These are phyloP conservation scores for Leccinum subtestaceum DNA, from an alignment of 768 basidiomycete species.

Conservation along the genomic window DNA sequence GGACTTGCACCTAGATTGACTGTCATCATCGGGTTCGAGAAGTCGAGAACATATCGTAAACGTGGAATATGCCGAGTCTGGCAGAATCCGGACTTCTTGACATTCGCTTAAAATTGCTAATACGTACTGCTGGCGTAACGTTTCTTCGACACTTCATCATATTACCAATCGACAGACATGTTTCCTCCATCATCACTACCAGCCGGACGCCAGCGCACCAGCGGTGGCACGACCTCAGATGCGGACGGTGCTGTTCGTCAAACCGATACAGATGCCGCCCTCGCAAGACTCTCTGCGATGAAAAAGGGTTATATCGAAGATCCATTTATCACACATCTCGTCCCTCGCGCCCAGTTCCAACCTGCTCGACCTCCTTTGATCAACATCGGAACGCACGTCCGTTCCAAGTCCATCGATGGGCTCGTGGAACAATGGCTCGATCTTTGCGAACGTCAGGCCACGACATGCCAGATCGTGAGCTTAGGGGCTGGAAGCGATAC, in stretches of 20 bases:
- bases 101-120: not conserved
- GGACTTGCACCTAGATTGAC: not conserved
- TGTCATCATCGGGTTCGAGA: too few relatives aligned
- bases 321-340: conserved; percentile 64
- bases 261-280: conserved; percentile 80
- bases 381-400: conserved; percentile 91
- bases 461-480: conserved; percentile 82
- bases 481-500: conserved; percentile 96
- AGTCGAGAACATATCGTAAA: too few relatives aligned
- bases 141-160: too few relatives aligned
- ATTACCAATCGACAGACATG: not conserved
- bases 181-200: conserved; percentile 12
- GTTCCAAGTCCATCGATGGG: conserved; percentile 75
- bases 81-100: not conserved
- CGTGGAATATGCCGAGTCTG: not conserved
- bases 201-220: conserved; percentile 15
- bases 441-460: conserved; percentile 40
- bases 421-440: conserved; percentile 68
- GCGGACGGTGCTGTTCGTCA: conserved; percentile 63
- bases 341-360: conserved; percentile 63
- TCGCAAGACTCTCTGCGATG: conserved; percentile 84
- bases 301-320: conserved; percentile 78
- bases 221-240: conserved; percentile 31
- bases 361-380: conserved; percentile 78
- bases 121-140: too few relatives aligned